These are phyloP conservation scores for Kazachstania sp. DNA, from an alignment of 1,139 yeast species.

Conservation along the genomic window DNA sequence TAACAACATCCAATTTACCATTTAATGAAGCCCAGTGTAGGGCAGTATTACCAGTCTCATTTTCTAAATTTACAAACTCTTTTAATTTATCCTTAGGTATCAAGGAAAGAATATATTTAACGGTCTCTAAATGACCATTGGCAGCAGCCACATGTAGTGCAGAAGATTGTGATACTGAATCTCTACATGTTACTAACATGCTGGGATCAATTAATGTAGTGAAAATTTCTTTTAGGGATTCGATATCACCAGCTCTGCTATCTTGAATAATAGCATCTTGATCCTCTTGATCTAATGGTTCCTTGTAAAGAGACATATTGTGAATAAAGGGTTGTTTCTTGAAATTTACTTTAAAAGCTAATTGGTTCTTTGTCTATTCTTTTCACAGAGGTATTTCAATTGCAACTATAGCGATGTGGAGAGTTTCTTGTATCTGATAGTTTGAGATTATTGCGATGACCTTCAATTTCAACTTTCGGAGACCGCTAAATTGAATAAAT, in stretches of 20 bases:
- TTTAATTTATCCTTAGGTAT: constrained; percentile 37
- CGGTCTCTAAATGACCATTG: constrained; percentile 74
- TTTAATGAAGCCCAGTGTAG: constrained; percentile 92
- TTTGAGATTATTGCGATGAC: too few species aligned
- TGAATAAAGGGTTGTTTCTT: too few species aligned
- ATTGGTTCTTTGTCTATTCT: too few species aligned
- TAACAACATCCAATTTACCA: constrained; percentile 69
- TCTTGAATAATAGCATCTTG: constrained; percentile 73
- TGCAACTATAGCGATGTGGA: too few species aligned
- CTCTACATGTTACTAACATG: constrained; percentile 38
- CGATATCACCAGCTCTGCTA: constrained; percentile 82
- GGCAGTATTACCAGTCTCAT: constrained; percentile 84
- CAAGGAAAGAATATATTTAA: constrained; percentile 49
- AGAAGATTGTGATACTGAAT: constrained; percentile 56
- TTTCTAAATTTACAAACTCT: constrained; percentile 45
- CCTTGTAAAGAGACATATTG: constrained; percentile 25
- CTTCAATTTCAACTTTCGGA: too few species aligned
- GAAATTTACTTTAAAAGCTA: too few species aligned
- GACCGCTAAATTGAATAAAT: too few species aligned
- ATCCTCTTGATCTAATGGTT: constrained; percentile 51
- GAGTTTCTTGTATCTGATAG: too few species aligned
- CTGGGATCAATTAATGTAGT: constrained; percentile 47
- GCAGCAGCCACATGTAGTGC: constrained; percentile 94
- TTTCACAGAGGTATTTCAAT: too few species aligned
- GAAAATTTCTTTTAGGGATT: constrained; percentile 60